Evolutionary conservation across 768 basidiomycete species (phyloP), one percentile per base, ranked within the genome.

Genomic region (Holtermanniella nyarrowii): DNA sequence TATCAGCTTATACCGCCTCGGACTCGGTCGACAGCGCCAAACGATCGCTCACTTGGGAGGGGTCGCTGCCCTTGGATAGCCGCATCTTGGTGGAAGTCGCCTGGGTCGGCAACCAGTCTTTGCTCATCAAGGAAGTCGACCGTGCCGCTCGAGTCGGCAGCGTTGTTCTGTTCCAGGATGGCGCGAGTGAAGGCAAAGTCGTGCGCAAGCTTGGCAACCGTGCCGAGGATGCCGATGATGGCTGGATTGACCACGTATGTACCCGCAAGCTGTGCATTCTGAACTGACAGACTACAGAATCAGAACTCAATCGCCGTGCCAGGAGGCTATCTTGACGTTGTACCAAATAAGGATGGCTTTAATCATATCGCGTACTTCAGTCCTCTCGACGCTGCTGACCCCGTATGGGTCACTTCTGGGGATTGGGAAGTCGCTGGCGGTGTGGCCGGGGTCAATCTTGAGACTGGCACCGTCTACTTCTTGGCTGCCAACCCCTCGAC

Each of bases 311-410:
- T 64, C 24, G 60, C 68, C 1, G 45, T 71, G 4, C 55, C 48
- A 24, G 60, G 60, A 4, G 86, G 85, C 14, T 99, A 97, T 71
- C 78, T 99, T 45, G 95, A 99, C 69, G 78, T 99, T 55, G 79
- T 91, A 3, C 88, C 93, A 7, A 81, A 78, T 25, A 61, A 74
- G 22, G 81, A 85, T 3, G 95, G 95, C 0, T 96, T 78, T 75
- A 84, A 87, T 59, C 93, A 97, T 66, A 82, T 99, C 62, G 95
- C 93, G 0, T 77, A 90, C 26, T 99, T 91, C 76, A 83, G 79
- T 57, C 83, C 88, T 4, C 80, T 84, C 2, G 78, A 77, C 54
- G 77, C 83, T 16, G 72, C 75, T 24, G 79, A 76, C 1, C 89
- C 91, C 2, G 78, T 73, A 26, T 99, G 88, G 75, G 75, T 99